Evolutionary conservation across 2,329 filamentous ascomycete genomes (phyloP), one percentile per base, ranked within the genome.

Genomic region (Fusarium sp.): DNA sequence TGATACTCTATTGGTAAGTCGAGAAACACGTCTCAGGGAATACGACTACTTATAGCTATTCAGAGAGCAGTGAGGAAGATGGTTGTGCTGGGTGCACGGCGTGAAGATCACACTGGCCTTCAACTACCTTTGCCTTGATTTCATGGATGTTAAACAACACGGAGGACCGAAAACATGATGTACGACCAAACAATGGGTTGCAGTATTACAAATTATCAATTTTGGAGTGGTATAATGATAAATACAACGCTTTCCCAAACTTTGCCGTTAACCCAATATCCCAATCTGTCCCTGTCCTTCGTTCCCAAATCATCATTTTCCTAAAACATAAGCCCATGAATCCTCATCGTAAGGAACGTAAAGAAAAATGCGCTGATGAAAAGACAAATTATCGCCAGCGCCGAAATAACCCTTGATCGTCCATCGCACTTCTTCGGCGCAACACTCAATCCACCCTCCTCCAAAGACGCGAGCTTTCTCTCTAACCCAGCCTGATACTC

Each of bases 221-320:
- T 69, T 42, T n/a, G 22, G 42, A 54, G 66, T 65, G 67, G 66
- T 70, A 70, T 65, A 54, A 28, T 69, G 5, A 28, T 41, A 41
- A 70, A 70, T 44, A n/a, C 52, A 48, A 41, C 66, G 67, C 67
- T 70, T 3, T 12, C 17, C 45, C 24, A 45, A 18, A 14, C 24
- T 5, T 52, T 33, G 9, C 18, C 28, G 3, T 24, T 7, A 24
- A 12, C 0, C 6, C 20, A 24, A 31, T 33, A 17, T 33, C 5
- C 57, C 39, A 38, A 38, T 28, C 15, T 55, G 28, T 24, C 2
- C 13, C 22, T 17, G 6, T n/a, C 22, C 7, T 22, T 31, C n/a
- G 7, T 1, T 31, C 6, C 3, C 7, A n/a, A 17, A 26, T 45
- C 15, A 11, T 45, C 3, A 20, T 4, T 42, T 4, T 1, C 17